A percentile compares a stretch with the other conserved stretches of the same genome.
These are phyloP conservation scores for Penicillium sp. DNA, from an alignment of 2,329 filamentous ascomycete species.

Conservation along the genomic window DNA sequence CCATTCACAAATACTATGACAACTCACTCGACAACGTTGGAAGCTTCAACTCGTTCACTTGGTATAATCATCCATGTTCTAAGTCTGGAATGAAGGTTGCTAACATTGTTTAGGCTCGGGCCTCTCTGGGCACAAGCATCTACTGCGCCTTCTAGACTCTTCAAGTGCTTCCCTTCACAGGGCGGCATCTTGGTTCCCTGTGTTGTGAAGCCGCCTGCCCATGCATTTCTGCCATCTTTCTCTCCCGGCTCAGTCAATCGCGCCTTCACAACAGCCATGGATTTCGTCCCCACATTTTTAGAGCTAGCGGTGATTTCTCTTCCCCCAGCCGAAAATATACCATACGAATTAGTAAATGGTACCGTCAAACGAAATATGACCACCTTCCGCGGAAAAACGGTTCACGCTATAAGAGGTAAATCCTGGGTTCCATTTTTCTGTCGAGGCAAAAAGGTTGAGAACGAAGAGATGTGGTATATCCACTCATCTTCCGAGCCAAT, in stretches of 20 bases:
- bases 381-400: constrained; percentile 16
- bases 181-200: constrained; percentile 33
- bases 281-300: constrained; percentile 20
- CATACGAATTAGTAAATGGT: not conserved
- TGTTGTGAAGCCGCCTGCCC: constrained; percentile 22
- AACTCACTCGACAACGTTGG: constrained; percentile 45
- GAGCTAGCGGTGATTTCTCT: constrained; percentile 18
- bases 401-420: constrained; percentile 20
- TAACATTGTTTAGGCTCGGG: constrained; percentile 22
- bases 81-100: not conserved
- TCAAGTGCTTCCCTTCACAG: constrained; percentile 31
- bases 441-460: constrained; percentile 10
- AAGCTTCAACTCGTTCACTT: constrained; percentile 37
- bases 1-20: constrained; percentile 43
- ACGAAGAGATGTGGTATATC: constrained; percentile 26
- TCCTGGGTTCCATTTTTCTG: constrained; percentile 20
- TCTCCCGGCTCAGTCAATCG: constrained; percentile 18
- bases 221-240: constrained; percentile 9
- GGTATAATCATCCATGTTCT: constrained; percentile 24
- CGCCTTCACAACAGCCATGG: constrained; percentile 28
- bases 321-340: not conserved
- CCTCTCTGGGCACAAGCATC: constrained; percentile 37
- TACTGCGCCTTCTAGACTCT: constrained; percentile 31
- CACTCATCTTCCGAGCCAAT: constrained; percentile 20
- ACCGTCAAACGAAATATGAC: constrained; percentile 10